Conservation (phyloP, 1,284 basidiomycete genomes). For the Neonothopanus nambi region DNA sequence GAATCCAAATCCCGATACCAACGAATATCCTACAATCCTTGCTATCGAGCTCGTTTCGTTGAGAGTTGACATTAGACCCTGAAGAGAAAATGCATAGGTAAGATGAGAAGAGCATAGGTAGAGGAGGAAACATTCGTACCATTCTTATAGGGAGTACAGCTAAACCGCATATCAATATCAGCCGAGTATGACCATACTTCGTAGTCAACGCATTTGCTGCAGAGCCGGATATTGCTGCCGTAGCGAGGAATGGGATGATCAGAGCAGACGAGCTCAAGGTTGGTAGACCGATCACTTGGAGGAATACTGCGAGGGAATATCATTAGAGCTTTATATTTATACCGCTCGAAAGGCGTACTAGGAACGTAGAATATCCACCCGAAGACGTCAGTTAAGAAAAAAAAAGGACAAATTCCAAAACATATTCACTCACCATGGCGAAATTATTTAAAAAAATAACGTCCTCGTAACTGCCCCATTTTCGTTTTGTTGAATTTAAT, state of each 20-base stretch:
- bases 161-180: constrained; percentile 22
- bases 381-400: constrained; percentile 2
- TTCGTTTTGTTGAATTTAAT: no score
- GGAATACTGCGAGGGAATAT: constrained; percentile 25
- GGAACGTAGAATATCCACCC: constrained; percentile 34
- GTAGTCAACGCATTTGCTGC: constrained; percentile 22
- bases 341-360: constrained; percentile 25
- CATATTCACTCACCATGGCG: constrained; percentile 25
- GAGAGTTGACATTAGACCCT: constrained; percentile 25
- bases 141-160: constrained; percentile 26
- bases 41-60: constrained; percentile 28
- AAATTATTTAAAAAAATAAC: constrained; percentile 35
- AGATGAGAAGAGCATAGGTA: not conserved
- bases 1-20: constrained; percentile 32
- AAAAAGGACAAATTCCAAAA: not conserved
- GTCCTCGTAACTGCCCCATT: constrained; percentile 20
- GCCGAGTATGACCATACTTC: constrained; percentile 23
- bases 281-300: constrained; percentile 33
- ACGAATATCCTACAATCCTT: constrained; percentile 29
- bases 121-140: constrained; percentile 11
- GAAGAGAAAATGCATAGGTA: no score
- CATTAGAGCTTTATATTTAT: no score
- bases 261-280: constrained; percentile 30
- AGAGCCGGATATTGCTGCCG: constrained; percentile 29
- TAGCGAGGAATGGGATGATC: constrained; percentile 31